Conservation (phyloP, 2,329 filamentous ascomycete species). For the Trichophyton verrucosum region DNA sequence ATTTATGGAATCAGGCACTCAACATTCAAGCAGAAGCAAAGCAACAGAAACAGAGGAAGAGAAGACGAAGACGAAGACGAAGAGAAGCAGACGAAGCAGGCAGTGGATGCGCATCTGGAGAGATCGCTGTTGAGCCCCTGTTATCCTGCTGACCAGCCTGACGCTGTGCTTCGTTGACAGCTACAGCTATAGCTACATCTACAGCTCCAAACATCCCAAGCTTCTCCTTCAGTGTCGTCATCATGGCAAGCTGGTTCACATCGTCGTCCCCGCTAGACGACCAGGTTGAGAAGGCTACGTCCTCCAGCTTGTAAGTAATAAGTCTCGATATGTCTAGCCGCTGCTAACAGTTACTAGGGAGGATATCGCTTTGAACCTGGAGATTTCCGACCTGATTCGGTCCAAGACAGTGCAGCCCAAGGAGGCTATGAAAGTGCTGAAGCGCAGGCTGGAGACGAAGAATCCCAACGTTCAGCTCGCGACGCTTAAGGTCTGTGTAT, state of each 20-base stretch:
- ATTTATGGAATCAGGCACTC: not conserved
- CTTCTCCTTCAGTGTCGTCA: constrained; percentile 27
- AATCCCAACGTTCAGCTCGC: constrained; percentile 95
- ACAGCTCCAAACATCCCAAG: not conserved
- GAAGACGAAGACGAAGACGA: not conserved
- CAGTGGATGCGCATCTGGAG: not conserved
- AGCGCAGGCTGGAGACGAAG: constrained; percentile 87
- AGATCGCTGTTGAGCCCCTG: not conserved
- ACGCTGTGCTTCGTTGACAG: not conserved
- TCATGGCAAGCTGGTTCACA: constrained; percentile 95
- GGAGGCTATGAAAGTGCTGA: constrained; percentile 94
- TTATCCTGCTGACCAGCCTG: not conserved
- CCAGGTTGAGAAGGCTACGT: constrained; percentile 90
- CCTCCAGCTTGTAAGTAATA: constrained; percentile 68
- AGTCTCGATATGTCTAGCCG: not conserved
- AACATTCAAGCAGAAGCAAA: not conserved
- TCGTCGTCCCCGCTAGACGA: constrained; percentile 89
- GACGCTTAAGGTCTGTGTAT: constrained; percentile 60
- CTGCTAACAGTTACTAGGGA: constrained; percentile 47
- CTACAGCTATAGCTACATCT: not conserved
- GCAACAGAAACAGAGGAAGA: too few relatives aligned
- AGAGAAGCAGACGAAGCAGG: not conserved
- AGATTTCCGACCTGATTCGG: constrained; percentile 94
- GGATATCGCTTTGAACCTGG: constrained; percentile 92
- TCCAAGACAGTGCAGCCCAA: constrained; percentile 96